Base-by-base conservation (phyloP, 73 alveolate genomes). In the Blepharisma japonicum region DNA sequence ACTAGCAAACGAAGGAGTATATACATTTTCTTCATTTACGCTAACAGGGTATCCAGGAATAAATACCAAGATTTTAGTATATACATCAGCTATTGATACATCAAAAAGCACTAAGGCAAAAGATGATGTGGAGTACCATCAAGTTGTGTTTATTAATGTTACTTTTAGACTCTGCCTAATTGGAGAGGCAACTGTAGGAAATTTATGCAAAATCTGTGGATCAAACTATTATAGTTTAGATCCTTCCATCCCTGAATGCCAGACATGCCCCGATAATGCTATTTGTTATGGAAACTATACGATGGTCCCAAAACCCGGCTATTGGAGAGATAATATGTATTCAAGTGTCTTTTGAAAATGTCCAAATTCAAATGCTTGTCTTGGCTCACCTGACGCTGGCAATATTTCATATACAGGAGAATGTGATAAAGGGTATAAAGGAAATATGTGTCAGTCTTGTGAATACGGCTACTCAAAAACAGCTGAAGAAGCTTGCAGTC, bases 401-500 rank as follows among this genome's bases (percentile, higher is more conserved):
- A 66, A 68, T 6, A 45, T 45, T 42, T 79, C 77, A 54, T 87
- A 85, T 7, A 86, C 81, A 47, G 95, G 95, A 7, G 89, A 88
- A 23, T 88, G 95, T 47, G 74, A 68, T 0, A 83, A 80, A 6
- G 95, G 95, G 21, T 85, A 76, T 56, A 77, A 77, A 72, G 91
- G 95, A 6, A 85, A 87, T 6, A 68, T 89, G 21, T 89, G 95
- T 71, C 67, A 84, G 68, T 83, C 90, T 7, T 89, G 95, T 78
- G 39, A 80, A 77, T 87, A 89, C 38, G 95, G 95, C 4, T 89
- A 89, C 54, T 54, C 87, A 9, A 70, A 86, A 55, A 46, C 89
- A 27, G 89, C 89, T 20, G 84, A 67, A 3, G 77, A 84, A 56
- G 77, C 55, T 2, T 88, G 95, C 71, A 48, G 68, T 27, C 14